Conservation (phyloP, 257 asterid species). For the Galeopsis tetrahit region DNA sequence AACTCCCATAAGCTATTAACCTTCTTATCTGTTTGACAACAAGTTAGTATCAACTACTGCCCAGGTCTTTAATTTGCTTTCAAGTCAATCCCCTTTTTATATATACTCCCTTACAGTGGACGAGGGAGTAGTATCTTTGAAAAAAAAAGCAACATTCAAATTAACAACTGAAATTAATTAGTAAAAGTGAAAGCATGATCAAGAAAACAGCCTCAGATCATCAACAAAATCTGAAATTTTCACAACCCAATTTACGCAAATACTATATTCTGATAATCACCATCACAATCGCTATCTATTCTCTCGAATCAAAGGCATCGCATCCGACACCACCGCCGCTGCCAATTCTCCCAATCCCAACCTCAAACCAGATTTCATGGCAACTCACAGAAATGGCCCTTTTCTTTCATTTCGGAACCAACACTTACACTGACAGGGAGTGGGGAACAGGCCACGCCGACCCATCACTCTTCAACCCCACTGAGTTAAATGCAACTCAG, state of each 20-base stretch:
- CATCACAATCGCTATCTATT: constrained; percentile 30
- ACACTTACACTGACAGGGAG: constrained; percentile 80
- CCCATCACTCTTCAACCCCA: constrained; percentile 78
- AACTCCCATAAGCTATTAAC: no score
- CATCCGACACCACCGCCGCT: constrained; percentile 74
- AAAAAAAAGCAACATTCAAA: background rate
- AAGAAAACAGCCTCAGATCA: constrained; percentile 18
- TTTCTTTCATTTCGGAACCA: constrained; percentile 89
- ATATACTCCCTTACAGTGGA: no score
- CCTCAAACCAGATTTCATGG: constrained; percentile 81
- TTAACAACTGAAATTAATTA: background rate
- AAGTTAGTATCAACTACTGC: background rate
- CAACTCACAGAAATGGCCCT: constrained; percentile 89
- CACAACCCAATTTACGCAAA: constrained; percentile 15
- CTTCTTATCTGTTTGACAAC: no score
- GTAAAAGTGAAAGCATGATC: constrained; percentile 26
- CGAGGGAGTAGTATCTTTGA: no score
- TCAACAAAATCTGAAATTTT: constrained; percentile 27
- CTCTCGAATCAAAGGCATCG: constrained; percentile 31
- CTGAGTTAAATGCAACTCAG: constrained; percentile 71
- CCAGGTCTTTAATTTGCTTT: constrained; percentile 9
- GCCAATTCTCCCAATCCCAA: constrained; percentile 85
- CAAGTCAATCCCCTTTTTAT: background rate
- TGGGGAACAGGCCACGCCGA: constrained; percentile 92
- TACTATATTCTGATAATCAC: constrained; percentile 21